Evolutionary conservation across 2,329 filamentous ascomycete genomes (phyloP), one percentile per base, ranked within the genome.

Genomic region (Didymella pinodella): DNA sequence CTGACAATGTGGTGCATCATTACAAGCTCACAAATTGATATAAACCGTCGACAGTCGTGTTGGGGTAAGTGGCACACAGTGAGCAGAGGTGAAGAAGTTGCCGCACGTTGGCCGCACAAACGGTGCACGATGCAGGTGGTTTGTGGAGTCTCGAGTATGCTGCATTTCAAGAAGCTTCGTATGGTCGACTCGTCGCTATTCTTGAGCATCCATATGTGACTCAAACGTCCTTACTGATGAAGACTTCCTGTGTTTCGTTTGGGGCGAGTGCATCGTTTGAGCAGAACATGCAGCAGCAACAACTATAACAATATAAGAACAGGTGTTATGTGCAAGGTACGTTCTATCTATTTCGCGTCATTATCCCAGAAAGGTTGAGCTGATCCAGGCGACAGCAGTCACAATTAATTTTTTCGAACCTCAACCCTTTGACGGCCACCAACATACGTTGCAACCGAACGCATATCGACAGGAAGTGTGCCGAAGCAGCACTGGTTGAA

Each of bases 331-430:
- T 11, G n/a, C 2, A 22, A 50, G 46, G 47, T 29, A 31, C 31
- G 40, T 14, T 10, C 7, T 20, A 11, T 2, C 10, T 2, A 6
- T n/a, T 8, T n/a, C 4, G n/a, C 32, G 7, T 25, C 43, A 32
- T n/a, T 32, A 14, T n/a, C 16, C 38, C 20, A 41, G 1, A 25
- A 41, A 14, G 38, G 11, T 10, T 41, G 38, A 41, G 31, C 54
- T 56, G 47, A 50, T 32, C 16, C 40, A 31, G n/a, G 20, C 40
- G 31, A 38, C 25, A 56, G 46, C 20, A 41, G 11, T 4, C 4
- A 25, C 2, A 25, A 18, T 14, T 2, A 20, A 14, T 41, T n/a
- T 6, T 2, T 5, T 41, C 38, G 38, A 41, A 14, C 2, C 8
- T 7, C 10, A 14, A 25, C 18, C 20, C 20, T 20, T 25, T 7